Conservation (phyloP, 2,329 filamentous ascomycete species). For the Malbranchea zuffiana region DNA sequence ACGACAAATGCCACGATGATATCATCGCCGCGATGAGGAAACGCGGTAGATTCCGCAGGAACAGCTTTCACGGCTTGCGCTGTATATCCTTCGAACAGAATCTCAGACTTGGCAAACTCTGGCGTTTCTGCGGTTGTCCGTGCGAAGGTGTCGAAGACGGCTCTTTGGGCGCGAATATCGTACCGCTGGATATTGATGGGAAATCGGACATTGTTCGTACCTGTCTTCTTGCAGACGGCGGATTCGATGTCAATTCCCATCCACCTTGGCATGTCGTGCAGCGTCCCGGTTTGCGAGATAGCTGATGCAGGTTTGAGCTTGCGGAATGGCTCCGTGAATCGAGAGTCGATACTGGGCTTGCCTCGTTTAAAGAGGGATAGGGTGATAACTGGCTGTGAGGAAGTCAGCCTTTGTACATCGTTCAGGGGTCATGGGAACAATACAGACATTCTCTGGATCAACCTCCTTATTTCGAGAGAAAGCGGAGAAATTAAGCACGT, state of each 20-base stretch:
- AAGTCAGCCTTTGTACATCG: neutral
- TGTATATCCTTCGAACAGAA: conserved; percentile 49
- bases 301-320: conserved; percentile 31
- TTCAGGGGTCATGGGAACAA: too few relatives aligned
- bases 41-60: conserved; percentile 32
- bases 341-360: conserved; percentile 29
- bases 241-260: conserved; percentile 30
- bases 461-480: neutral
- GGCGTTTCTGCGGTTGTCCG: conserved; percentile 23
- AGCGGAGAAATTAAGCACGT: neutral
- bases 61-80: conserved; percentile 35
- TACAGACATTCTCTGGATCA: too few relatives aligned
- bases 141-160: conserved; percentile 31
- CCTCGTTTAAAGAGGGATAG: conserved; percentile 26
- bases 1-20: conserved; percentile 29
- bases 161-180: conserved; percentile 28
- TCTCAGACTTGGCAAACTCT: conserved; percentile 33
- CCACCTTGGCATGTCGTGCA: conserved; percentile 39
- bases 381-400: conserved; percentile 21
- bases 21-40: conserved; percentile 38
- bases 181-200: conserved; percentile 36
- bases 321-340: conserved; percentile 36
- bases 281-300: conserved; percentile 29
- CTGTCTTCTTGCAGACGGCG: conserved; percentile 34
- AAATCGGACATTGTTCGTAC: conserved; percentile 34